A percentile compares a stretch with the other conserved stretches of the same genome.
These are phyloP conservation scores for Didymella pomorum DNA, from an alignment of 2,329 filamentous ascomycete species.

Conservation along the genomic window DNA sequence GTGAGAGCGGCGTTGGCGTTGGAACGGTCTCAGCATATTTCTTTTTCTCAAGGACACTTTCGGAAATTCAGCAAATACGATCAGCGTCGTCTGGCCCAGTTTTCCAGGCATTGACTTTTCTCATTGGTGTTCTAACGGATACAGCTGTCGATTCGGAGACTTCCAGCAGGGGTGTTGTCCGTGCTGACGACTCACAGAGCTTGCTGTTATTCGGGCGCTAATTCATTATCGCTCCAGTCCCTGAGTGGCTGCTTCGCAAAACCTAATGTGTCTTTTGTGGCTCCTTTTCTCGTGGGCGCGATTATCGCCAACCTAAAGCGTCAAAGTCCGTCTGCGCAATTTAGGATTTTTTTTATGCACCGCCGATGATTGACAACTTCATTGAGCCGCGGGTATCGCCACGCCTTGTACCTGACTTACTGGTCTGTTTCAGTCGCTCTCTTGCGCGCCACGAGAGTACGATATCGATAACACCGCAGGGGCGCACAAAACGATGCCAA, in stretches of 20 bases:
- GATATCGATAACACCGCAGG: constrained; percentile 38
- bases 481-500: constrained; percentile 42
- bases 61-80: constrained; percentile 50
- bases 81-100: constrained; percentile 47
- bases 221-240: constrained; percentile 38
- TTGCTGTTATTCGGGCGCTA: constrained; percentile 48
- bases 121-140: constrained; percentile 44
- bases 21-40: constrained; percentile 42
- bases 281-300: constrained; percentile 40
- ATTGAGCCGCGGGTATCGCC: constrained; percentile 35
- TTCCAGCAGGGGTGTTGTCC: constrained; percentile 41
- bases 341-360: constrained; percentile 45
- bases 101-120: constrained; percentile 32
- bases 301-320: constrained; percentile 45
- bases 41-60: constrained; percentile 48
- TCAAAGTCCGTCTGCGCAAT: constrained; percentile 44
- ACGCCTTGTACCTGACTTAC: constrained; percentile 46
- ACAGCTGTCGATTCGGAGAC: constrained; percentile 46
- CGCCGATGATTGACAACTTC: constrained; percentile 38
- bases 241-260: constrained; percentile 48
- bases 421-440: constrained; percentile 18
- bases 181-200: constrained; percentile 44
- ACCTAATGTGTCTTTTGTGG: constrained; percentile 47
- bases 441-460: constrained; percentile 41
- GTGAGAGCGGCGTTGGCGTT: constrained; percentile 33